phyloP scores from a whole-genome alignment of 139 green algal genomes.

The Astrephomene gubernaculifera region DNA sequence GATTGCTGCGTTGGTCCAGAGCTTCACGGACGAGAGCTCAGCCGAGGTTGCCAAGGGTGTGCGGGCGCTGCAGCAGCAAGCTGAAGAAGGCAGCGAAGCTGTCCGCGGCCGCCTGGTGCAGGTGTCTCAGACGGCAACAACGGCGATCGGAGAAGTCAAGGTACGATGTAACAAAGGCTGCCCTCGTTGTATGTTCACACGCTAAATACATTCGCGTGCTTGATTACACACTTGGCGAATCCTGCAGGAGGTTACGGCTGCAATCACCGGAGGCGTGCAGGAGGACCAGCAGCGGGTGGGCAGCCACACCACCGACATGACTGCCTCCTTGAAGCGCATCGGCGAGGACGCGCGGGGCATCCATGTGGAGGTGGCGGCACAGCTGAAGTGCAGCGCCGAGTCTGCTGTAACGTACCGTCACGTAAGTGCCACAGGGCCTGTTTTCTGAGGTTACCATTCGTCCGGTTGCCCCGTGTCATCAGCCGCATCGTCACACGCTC shows the following conservation, averaged over 20 bases:
- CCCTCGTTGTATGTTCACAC: background rate
- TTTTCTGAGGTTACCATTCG: too few species aligned
- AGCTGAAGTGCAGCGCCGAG: background rate
- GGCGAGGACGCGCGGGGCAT: background rate
- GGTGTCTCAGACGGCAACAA: background rate
- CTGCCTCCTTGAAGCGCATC: background rate
- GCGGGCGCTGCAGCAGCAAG: slow-evolving; percentile 23
- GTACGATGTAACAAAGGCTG: too few species aligned
- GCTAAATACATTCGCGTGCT: background rate
- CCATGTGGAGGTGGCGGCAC: background rate
- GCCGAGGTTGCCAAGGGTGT: slow-evolving; percentile 41
- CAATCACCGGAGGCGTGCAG: background rate
- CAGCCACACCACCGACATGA: background rate
- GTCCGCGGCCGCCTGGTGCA: background rate
- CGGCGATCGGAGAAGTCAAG: background rate
- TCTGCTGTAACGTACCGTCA: background rate
- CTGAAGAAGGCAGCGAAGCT: background rate
- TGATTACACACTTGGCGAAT: background rate
- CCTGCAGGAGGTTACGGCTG: background rate
- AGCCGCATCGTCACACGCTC: background rate
- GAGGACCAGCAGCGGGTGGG: background rate
- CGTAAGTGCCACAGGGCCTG: background rate
- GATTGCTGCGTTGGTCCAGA: slow-evolving; percentile 44
- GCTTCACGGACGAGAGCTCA: slow-evolving; percentile 47
- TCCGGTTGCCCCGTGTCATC: too few species aligned